These are phyloP conservation scores for Cercophora scortea DNA, from an alignment of 495 filamentous ascomycete genomes.

Conservation along the genomic window DNA sequence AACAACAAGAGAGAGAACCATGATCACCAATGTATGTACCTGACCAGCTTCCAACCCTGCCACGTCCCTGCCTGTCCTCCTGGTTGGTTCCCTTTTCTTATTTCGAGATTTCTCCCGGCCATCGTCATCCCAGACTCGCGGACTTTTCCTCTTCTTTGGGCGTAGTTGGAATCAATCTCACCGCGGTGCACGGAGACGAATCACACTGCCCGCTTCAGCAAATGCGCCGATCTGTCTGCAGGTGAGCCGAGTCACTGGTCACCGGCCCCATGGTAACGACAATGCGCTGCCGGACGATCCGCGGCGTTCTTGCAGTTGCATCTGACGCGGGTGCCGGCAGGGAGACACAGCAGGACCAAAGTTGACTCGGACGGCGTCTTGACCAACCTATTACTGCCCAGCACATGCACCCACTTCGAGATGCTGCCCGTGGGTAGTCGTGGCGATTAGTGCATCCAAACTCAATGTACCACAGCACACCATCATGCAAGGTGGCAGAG, in stretches of 20 bases:
- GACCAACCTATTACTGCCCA: no score
- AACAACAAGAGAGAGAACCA: no score
- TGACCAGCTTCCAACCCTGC: not conserved
- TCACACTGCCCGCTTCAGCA: conserved; percentile 7
- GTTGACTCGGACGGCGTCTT: no score
- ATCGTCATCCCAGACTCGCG: not conserved
- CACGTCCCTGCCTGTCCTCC: not conserved
- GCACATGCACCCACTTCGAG: no score
- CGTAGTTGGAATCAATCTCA: not conserved
- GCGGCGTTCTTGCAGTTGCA: not conserved
- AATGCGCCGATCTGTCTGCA: conserved; percentile 6
- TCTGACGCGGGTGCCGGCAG: no score
- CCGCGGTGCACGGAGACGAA: not conserved
- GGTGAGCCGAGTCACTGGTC: not conserved
- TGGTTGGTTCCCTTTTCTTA: not conserved
- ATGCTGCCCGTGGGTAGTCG: no score
- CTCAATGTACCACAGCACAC: no score
- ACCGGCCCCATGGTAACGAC: conserved; percentile 2
- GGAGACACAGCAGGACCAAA: no score
- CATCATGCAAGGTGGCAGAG: not conserved
- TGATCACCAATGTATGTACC: not conserved
- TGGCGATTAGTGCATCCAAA: no score
- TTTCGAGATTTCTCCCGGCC: not conserved
- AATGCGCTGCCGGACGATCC: conserved; percentile 1
- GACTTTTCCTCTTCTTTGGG: not conserved